Evolutionary conservation across 768 basidiomycete genomes (phyloP), one percentile per base, ranked within the genome.

Genomic region (Dictyophora rubrovolvata): DNA sequence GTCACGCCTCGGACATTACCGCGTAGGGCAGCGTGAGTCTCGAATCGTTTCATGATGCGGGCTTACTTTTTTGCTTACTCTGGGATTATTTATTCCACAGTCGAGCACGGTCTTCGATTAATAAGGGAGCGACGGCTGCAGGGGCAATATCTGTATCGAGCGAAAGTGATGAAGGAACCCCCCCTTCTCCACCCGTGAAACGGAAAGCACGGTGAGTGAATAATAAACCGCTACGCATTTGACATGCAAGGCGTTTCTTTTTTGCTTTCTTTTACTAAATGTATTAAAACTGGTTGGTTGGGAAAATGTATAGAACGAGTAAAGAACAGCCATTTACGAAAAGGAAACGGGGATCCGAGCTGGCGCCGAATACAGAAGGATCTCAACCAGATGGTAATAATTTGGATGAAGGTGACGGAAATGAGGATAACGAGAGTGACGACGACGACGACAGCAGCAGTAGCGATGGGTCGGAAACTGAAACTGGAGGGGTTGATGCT

Each of bases 211-310:
- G 57, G 57, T 59, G 37, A 17, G 50, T 37, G 8, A 17, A 34
- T 7, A 28, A 35, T 18, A 22, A 22, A 47, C 7, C 28, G 28
- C 28, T 12, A 55, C 28, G 8, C 7, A 1, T 9, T 20, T 17
- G n/a, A 20, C 5, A 1, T 10, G 1, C 36, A 36, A 69, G 70
- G n/a, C 64, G 60, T 62, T 64, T 62, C 51, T 57, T 53, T 18
- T 55, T 18, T 61, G 62, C 8, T 48, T 64, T 28, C 28, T 28
- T 28, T 28, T 28, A 28, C 28, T 66, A 52, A 53, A 65, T 11
- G 61, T 70, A 11, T 66, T 49, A 11, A 47, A 23, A 37, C 37
- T 33, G 18, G 20, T 18, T 17, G 21, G 54, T 48, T 17, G 16
- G 48, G 21, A 17, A 34, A 11, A 20, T 22, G 47, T 52, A 23